Percentiles rank a stretch among this genome's conserved stretches.
Conservation (phyloP, 768 basidiomycete species). For the Suillus subluteus region DNA sequence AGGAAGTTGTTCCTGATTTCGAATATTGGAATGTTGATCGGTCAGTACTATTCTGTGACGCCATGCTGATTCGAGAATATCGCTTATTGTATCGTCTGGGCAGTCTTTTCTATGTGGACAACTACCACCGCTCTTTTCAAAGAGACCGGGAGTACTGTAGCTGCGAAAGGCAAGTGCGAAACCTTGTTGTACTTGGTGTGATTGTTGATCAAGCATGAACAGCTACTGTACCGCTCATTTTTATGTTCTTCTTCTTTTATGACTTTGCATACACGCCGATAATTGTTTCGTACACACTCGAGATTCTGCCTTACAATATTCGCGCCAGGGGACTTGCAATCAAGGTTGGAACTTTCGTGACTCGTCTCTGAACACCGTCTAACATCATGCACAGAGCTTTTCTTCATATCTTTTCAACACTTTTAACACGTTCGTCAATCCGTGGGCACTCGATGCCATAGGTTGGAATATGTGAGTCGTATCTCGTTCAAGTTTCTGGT, state of each 20-base stretch:
- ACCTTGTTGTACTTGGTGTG: background rate
- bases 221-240: conserved; percentile 72
- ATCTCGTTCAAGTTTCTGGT: background rate
- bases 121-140: conserved; percentile 45
- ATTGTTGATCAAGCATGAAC: background rate
- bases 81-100: background rate
- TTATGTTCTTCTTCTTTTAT: conserved; percentile 52
- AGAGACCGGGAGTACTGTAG: conserved; percentile 28
- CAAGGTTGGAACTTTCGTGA: conserved; percentile 51
- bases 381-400: conserved; percentile 49
- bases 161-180: conserved; percentile 30
- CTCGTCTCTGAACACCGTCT: conserved; percentile 5
- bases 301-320: conserved; percentile 80
- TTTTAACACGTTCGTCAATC: conserved; percentile 82
- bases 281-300: conserved; percentile 63
- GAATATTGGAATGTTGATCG: conserved; percentile 58
- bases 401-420: conserved; percentile 66
- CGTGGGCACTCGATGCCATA: conserved; percentile 61
- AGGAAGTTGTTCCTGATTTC: conserved; percentile 69
- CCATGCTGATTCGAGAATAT: background rate
- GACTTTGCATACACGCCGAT: conserved; percentile 82
- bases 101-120: conserved; percentile 64
- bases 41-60: conserved; percentile 35
- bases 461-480: conserved; percentile 49
- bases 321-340: conserved; percentile 81